phyloP scores from a whole-genome alignment of 1,284 basidiomycete genomes.

The Trichosporon coremiiforme region DNA sequence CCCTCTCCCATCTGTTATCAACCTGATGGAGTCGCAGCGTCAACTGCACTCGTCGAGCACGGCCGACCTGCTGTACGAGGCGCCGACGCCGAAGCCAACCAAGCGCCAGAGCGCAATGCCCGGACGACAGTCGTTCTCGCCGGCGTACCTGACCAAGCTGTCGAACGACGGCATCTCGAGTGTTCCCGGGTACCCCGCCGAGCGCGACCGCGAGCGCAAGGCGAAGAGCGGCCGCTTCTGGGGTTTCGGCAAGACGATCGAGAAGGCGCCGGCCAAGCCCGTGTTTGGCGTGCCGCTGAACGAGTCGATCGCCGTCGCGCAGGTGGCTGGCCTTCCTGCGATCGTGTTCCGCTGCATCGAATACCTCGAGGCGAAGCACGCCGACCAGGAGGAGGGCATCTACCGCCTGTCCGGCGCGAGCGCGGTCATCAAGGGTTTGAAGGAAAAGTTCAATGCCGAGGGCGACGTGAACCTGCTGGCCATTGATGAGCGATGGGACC shows the following conservation, averaged over 20 bases:
- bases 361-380: constrained; percentile 84
- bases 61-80: constrained; percentile 20
- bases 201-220: constrained; percentile 74
- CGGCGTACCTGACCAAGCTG: constrained; percentile 50
- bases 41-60: constrained; percentile 25
- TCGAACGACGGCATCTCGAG: constrained; percentile 44
- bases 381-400: constrained; percentile 95
- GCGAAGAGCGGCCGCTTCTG: constrained; percentile 86
- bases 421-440: constrained; percentile 89
- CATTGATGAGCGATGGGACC: constrained; percentile 88
- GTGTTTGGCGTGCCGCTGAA: constrained; percentile 89
- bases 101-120: constrained; percentile 54
- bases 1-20: constrained; percentile 56
- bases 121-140: constrained; percentile 38
- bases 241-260: constrained; percentile 64
- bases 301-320: constrained; percentile 83
- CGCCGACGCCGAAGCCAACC: constrained; percentile 35
- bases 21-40: constrained; percentile 47
- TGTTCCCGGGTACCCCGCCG: constrained; percentile 38
- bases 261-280: constrained; percentile 63
- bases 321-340: constrained; percentile 86
- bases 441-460: constrained; percentile 92
- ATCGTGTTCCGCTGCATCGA: constrained; percentile 93
- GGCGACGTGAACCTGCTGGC: constrained; percentile 85
- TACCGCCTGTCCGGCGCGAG: constrained; percentile 91